These are phyloP conservation scores for Rhizopogon rudus DNA, from an alignment of 768 basidiomycete species.

Conservation along the genomic window DNA sequence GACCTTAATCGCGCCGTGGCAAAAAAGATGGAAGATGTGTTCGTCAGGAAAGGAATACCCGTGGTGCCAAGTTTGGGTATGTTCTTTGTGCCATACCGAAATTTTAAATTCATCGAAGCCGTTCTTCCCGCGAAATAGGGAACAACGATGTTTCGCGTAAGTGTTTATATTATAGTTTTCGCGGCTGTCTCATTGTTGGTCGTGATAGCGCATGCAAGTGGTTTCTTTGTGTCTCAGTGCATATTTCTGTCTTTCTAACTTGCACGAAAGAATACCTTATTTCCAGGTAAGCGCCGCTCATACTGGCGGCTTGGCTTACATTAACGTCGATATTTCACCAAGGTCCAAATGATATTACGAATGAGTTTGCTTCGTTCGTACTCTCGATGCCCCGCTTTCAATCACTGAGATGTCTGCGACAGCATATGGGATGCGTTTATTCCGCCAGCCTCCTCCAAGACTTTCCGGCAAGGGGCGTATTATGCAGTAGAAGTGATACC, in stretches of 20 bases:
- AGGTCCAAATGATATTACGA: constrained; percentile 68
- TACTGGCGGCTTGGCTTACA: constrained; percentile 3
- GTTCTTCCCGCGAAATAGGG: constrained; percentile 35
- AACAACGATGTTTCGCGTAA: constrained; percentile 93
- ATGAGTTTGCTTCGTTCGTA: constrained; percentile 63
- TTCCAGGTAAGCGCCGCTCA: constrained; percentile 41
- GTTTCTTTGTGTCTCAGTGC: constrained; percentile 5
- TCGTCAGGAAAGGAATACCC: constrained; percentile 63
- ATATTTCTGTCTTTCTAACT: constrained; percentile 4
- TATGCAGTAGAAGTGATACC: constrained; percentile 78
- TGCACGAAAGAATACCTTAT: constrained; percentile 53
- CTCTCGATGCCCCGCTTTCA: neutral
- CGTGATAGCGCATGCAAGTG: constrained; percentile 51
- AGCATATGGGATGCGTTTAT: constrained; percentile 83
- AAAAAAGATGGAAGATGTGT: constrained; percentile 67
- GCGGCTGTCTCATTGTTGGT: neutral
- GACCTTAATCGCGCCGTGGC: constrained; percentile 65
- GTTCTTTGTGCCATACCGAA: constrained; percentile 12
- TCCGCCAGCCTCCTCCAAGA: constrained; percentile 71
- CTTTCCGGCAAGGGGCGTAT: constrained; percentile 84
- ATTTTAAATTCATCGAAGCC: neutral
- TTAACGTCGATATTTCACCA: constrained; percentile 7
- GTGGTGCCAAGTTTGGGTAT: constrained; percentile 78
- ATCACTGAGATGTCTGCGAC: constrained; percentile 9
- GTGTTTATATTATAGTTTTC: constrained; percentile 21